Conservation (phyloP, 495 filamentous ascomycete species). For the Hypomontagnella submonticulosa region DNA sequence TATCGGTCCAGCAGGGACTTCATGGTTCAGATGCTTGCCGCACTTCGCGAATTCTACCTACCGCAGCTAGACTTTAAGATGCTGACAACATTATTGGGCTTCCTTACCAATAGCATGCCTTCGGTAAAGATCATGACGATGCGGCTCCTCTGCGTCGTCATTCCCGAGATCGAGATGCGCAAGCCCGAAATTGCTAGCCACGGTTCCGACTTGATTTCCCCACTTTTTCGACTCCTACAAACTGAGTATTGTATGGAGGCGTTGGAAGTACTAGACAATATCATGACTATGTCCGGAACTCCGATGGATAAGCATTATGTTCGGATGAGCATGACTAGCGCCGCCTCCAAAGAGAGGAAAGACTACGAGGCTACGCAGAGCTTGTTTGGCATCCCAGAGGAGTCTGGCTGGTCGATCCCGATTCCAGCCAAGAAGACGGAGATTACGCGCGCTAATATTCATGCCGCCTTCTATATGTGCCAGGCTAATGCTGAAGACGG, state of each 20-base stretch:
- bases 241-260: conserved; percentile 94
- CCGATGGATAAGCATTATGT: conserved; percentile 93
- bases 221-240: conserved; percentile 87
- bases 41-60: conserved; percentile 82
- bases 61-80: conserved; percentile 85
- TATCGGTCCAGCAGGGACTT: conserved; percentile 83
- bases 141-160: conserved; percentile 84
- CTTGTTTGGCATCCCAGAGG: conserved; percentile 95
- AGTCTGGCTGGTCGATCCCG: conserved; percentile 95
- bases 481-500: conserved; percentile 58
- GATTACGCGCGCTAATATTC: conserved; percentile 89
- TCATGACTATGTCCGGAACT: conserved; percentile 92
- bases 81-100: conserved; percentile 89
- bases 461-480: conserved; percentile 94
- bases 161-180: conserved; percentile 93
- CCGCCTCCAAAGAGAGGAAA: conserved; percentile 83
- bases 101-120: conserved; percentile 84
- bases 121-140: conserved; percentile 95
- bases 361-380: conserved; percentile 95
- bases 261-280: conserved; percentile 88
- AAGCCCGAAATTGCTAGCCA: conserved; percentile 89
- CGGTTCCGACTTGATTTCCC: conserved; percentile 95
- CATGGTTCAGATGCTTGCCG: conserved; percentile 75
- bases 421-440: conserved; percentile 89
- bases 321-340: conserved; percentile 94